These are phyloP conservation scores for Candida multigemmis DNA, from an alignment of 805 yeast genomes.

Conservation along the genomic window DNA sequence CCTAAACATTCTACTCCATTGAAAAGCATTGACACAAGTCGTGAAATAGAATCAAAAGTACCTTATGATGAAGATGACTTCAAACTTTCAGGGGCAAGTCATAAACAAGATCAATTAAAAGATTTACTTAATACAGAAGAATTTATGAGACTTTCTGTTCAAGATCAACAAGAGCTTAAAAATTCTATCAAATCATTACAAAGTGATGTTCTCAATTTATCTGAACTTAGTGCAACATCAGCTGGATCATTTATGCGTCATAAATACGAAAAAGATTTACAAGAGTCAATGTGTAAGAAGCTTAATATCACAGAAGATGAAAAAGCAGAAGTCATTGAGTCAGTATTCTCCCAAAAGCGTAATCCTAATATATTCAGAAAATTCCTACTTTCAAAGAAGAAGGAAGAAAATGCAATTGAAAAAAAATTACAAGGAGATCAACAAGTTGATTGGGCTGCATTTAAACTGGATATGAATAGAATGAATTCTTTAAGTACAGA, in stretches of 20 bases:
- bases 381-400: conserved; percentile 25
- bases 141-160: conserved; percentile 16
- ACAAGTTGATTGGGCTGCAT: conserved; percentile 29
- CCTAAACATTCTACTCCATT: conserved; percentile 16
- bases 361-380: conserved; percentile 40
- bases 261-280: conserved; percentile 36
- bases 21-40: conserved; percentile 1
- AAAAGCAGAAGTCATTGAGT: conserved; percentile 22
- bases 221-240: conserved; percentile 81
- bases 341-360: conserved; percentile 33
- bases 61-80: conserved; percentile 33
- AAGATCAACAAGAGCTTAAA: conserved; percentile 28
- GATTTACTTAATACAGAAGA: conserved; percentile 17
- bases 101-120: conserved; percentile 3
- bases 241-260: conserved; percentile 82
- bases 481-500: conserved; percentile 58
- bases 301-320: conserved; percentile 3
- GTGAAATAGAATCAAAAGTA: conserved; percentile 5
- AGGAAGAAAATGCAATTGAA: conserved; percentile 22
- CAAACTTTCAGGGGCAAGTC: conserved; percentile 15
- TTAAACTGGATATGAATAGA: conserved; percentile 56
- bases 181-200: conserved; percentile 32
- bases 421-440: conserved; percentile 19
- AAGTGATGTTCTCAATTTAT: conserved; percentile 38
- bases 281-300: conserved; percentile 5